phyloP scores from a whole-genome alignment of 163 green algal species.

The Scenedesmus sp. region DNA sequence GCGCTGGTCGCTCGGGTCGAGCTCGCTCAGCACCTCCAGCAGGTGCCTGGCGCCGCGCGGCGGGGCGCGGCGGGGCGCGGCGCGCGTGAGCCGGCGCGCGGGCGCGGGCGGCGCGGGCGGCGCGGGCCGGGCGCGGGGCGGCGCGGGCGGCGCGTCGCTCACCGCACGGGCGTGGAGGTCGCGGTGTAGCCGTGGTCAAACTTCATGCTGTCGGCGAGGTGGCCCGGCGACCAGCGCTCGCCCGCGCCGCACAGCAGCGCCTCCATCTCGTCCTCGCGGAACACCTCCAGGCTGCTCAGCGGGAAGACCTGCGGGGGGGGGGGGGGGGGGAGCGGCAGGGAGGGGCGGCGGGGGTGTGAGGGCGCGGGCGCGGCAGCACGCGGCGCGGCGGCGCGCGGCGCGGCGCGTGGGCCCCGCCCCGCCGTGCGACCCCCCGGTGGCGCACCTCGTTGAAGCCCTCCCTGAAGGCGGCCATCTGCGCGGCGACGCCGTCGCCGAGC shows the following conservation, averaged over 20 bases:
- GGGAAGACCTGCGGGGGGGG: constrained; percentile 73
- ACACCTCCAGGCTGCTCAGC: constrained; percentile 71
- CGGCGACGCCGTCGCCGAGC: constrained; percentile 76
- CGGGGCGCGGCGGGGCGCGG: no score
- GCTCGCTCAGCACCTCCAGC: constrained; percentile 86
- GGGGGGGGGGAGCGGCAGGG: no score
- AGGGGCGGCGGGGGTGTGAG: no score
- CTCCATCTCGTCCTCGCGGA: constrained; percentile 95
- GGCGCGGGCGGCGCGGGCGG: not conserved
- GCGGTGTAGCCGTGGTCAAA: constrained; percentile 93
- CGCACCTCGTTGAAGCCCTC: constrained; percentile 83
- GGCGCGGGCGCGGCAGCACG: no score
- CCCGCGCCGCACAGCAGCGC: constrained; percentile 89
- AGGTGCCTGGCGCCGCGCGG: constrained; percentile 63
- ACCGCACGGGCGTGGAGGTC: constrained; percentile 45
- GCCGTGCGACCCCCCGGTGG: constrained; percentile 7
- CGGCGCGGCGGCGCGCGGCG: no score
- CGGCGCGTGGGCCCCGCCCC: not conserved
- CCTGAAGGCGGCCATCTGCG: constrained; percentile 83
- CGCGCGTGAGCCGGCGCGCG: no score
- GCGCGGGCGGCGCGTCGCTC: no score
- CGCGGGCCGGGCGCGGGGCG: not conserved
- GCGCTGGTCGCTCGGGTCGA: constrained; percentile 81
- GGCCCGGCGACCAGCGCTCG: constrained; percentile 80
- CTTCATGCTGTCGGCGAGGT: constrained; percentile 88